phyloP scores from a whole-genome alignment of 148 eudicot genomes.

The Chenopodium berlandieri region DNA sequence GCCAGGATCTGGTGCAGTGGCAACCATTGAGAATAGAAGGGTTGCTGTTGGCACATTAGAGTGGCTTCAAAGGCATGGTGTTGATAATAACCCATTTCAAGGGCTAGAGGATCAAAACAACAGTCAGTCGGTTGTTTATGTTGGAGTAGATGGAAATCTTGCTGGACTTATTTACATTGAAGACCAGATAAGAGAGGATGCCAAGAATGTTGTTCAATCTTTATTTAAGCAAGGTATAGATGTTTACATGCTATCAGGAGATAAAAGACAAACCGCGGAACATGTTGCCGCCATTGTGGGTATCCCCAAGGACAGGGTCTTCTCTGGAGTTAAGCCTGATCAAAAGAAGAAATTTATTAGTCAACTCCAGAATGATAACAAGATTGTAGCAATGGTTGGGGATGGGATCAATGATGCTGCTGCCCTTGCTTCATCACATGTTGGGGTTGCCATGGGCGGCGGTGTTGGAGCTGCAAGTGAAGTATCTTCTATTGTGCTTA shows the following conservation, averaged over 20 bases:
- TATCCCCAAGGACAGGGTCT: conserved; percentile 68
- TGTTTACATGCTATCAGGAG: conserved; percentile 89
- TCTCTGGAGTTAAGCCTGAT: conserved; percentile 80
- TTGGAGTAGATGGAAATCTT: conserved; percentile 74
- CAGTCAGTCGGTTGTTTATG: conserved; percentile 86
- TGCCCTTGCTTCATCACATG: conserved; percentile 87
- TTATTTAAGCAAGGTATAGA: conserved; percentile 62
- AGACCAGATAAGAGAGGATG: conserved; percentile 97
- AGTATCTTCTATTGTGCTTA: conserved; percentile 81
- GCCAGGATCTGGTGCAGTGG: conserved; percentile 98
- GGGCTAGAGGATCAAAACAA: conserved; percentile 66
- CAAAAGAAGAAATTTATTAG: conserved; percentile 67
- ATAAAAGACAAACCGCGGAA: conserved; percentile 79
- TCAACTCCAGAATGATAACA: conserved; percentile 66
- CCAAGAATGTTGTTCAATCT: conserved; percentile 71
- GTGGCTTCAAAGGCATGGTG: conserved; percentile 88
- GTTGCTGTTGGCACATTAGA: conserved; percentile 90
- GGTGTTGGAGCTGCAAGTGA: conserved; percentile 98
- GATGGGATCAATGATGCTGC: conserved; percentile 99
- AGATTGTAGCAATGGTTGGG: conserved; percentile 95
- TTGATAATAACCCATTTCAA: conserved; percentile 45
- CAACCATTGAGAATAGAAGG: conserved; percentile 54
- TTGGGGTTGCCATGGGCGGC: conserved; percentile 89
- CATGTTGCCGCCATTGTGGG: conserved; percentile 91
- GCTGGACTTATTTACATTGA: conserved; percentile 86